phyloP scores from a whole-genome alignment of 2,329 filamentous ascomycete species.

The Alternaria gaisen region DNA sequence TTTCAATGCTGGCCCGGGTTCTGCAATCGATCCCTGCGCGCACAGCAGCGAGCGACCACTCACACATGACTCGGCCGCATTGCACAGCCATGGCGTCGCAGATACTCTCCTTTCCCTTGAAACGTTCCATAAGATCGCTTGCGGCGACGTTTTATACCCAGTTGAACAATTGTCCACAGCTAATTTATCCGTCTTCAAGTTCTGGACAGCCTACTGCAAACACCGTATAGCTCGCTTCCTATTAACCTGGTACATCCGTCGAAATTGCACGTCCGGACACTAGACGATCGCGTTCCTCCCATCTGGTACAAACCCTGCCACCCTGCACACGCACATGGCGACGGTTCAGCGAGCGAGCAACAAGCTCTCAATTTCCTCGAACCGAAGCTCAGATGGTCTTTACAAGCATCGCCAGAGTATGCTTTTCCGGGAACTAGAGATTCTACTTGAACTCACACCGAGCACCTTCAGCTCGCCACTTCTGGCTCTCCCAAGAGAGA shows the following conservation, averaged over 20 bases:
- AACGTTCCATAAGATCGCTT: constrained; percentile 9
- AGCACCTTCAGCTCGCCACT: constrained; percentile 44
- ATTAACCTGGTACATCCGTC: not conserved
- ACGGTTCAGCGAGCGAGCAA: constrained; percentile 26
- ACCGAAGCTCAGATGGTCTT: constrained; percentile 36
- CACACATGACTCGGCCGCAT: constrained; percentile 22
- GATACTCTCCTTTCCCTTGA: constrained; percentile 21
- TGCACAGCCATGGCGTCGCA: constrained; percentile 20
- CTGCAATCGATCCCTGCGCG: constrained; percentile 19
- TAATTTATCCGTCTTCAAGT: not conserved
- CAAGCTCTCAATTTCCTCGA: constrained; percentile 37
- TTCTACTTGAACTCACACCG: constrained; percentile 46
- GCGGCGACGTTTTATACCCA: not conserved
- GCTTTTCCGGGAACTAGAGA: constrained; percentile 45
- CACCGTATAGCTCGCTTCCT: constrained; percentile 1
- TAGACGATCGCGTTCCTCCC: constrained; percentile 2
- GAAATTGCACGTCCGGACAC: constrained; percentile 8
- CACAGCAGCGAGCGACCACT: constrained; percentile 14
- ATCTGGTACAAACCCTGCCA: not conserved
- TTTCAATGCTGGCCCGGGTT: constrained; percentile 13
- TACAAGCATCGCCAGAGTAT: constrained; percentile 45
- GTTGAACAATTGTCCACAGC: not conserved
- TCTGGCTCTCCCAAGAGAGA: constrained; percentile 42
- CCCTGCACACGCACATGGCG: constrained; percentile 19
- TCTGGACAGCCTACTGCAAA: not conserved